Evolutionary conservation across 2,329 filamentous ascomycete genomes (phyloP), one percentile per base, ranked within the genome.

Genomic region (Aschersonia sp.): DNA sequence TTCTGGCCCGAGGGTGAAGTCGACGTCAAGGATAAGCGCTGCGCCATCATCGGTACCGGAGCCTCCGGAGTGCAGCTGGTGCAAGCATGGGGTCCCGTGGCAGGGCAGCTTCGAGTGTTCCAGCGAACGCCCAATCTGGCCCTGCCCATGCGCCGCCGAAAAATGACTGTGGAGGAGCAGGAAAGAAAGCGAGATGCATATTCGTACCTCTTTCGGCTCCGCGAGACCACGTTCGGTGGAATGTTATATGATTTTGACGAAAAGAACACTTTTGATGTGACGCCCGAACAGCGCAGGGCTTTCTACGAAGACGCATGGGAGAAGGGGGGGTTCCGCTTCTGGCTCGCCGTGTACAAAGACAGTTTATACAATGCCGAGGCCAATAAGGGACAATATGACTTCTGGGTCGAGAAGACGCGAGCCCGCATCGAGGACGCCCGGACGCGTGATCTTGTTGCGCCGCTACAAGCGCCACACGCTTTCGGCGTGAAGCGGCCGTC

Each of bases 61-160:
- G 75, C 79, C 0, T 77, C 77, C 0, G 80, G 80, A 1, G 73
- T 84, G 1, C 80, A 84, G 54, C 73, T 82, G 43, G 70, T 73
- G 1, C 80, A 85, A 52, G 78, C 77, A 47, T 75, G 73, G 60
- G 75, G 71, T 2, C 73, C 73, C 2, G 58, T 68, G 9, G 77
- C 72, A 0, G 69, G 65, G 5, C 61, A 72, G 1, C 53, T 85
- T 30, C 71, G 63, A 3, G 75, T 85, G 38, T 83, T 84, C 59
- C 79, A 84, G 55, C 72, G 82, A 9, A 84, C 79, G 1, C 81
- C 82, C 0, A 85, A 84, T 50, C 64, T 82, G 5, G 77, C 77
- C 0, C 55, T 84, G 0, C 79, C 80, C 0, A 82, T 85, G 77
- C 67, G 71, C 2, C 70, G 73, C 49, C 62, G 38, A n/a, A 9